A percentile compares a stretch with the other conserved stretches of the same genome.
phyloP scores from a whole-genome alignment of 768 basidiomycete genomes.

The Mycena capillaripes region DNA sequence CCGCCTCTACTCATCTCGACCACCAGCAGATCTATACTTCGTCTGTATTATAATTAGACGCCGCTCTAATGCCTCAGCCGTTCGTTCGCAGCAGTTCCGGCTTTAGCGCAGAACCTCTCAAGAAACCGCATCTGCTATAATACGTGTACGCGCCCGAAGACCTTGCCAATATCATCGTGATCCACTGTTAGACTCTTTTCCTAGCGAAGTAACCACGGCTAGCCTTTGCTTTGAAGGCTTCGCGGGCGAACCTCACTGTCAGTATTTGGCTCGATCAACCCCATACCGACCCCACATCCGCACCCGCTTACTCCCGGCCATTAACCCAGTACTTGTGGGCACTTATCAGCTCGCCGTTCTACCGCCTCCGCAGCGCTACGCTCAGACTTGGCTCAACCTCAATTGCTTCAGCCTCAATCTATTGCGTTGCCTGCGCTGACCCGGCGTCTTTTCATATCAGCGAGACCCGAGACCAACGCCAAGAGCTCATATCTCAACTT shows the following conservation, averaged over 20 bases:
- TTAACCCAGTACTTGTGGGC: neutral
- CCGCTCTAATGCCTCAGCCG: neutral
- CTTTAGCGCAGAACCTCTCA: no score
- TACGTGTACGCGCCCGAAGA: no score
- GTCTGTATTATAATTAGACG: no score
- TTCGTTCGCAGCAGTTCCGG: no score
- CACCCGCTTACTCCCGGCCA: neutral
- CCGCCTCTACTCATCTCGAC: no score
- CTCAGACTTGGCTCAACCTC: neutral
- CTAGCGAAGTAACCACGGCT: no score
- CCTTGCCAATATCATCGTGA: no score
- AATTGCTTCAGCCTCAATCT: neutral
- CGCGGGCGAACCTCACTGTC: no score
- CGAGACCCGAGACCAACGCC: neutral
- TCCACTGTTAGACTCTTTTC: no score
- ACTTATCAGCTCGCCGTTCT: constrained; percentile 2
- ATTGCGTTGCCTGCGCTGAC: neutral
- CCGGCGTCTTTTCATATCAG: constrained; percentile 9
- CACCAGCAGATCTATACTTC: no score
- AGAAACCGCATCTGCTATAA: no score
- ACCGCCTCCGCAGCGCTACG: neutral
- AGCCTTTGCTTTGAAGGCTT: no score
- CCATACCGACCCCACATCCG: neutral
- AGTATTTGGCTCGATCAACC: neutral
- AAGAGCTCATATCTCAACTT: neutral